These are phyloP conservation scores for Clarireedia homoeocarpa DNA, from an alignment of 2,329 filamentous ascomycete genomes.

Conservation along the genomic window DNA sequence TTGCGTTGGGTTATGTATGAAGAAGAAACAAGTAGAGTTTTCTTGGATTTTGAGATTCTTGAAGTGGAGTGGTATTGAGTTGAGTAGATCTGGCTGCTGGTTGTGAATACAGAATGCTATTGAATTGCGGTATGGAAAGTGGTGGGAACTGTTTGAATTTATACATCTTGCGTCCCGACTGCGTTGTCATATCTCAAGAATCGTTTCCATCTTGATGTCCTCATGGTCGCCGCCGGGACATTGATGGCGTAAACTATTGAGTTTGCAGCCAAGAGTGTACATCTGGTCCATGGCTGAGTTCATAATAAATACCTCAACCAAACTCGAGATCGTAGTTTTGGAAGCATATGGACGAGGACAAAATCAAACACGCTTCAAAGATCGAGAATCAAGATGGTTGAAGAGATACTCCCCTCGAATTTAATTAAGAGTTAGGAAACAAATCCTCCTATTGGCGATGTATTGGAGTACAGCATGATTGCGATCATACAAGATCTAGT, in stretches of 20 bases:
- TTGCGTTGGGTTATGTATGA: not conserved
- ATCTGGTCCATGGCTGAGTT: not conserved
- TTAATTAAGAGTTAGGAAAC: too few species aligned
- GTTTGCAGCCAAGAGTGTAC: not conserved
- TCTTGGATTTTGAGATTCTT: not conserved
- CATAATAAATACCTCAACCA: not conserved
- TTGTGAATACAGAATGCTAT: too few species aligned
- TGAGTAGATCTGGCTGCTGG: not conserved
- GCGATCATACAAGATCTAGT: too few species aligned
- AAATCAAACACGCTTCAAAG: not conserved
- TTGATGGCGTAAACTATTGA: too few species aligned
- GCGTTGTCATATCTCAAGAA: not conserved
- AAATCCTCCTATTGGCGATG: too few species aligned
- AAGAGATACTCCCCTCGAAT: too few species aligned
- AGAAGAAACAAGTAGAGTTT: not conserved
- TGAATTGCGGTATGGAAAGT: not conserved
- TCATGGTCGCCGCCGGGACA: too few species aligned
- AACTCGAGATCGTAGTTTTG: not conserved
- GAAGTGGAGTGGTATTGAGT: too few species aligned
- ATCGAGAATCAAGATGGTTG: not conserved
- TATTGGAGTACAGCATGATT: too few species aligned
- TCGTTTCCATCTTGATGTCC: not conserved
- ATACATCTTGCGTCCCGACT: not conserved
- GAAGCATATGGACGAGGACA: not conserved
- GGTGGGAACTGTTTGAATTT: not conserved